These are phyloP conservation scores for Wakefieldia striispora DNA, from an alignment of 768 basidiomycete species.

Conservation along the genomic window DNA sequence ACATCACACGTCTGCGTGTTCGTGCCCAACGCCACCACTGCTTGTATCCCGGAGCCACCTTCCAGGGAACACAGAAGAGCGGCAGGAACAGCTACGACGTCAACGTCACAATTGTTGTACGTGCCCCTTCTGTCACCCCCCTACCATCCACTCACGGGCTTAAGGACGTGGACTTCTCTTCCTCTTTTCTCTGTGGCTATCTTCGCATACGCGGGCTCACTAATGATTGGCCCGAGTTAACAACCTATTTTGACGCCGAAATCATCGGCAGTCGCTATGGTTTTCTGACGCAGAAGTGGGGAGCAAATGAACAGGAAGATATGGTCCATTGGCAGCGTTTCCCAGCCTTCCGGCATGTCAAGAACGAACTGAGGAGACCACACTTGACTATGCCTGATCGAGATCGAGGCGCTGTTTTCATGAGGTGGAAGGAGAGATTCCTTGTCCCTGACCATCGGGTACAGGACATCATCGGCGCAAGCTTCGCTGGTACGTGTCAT, in stretches of 20 bases:
- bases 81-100: slow-evolving; percentile 95
- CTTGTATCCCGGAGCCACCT: slow-evolving; percentile 84
- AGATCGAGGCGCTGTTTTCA: slow-evolving; percentile 82
- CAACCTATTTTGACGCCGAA: slow-evolving; percentile 96
- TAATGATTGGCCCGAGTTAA: slow-evolving; percentile 92
- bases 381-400: slow-evolving; percentile 74
- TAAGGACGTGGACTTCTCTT: slow-evolving; percentile 86
- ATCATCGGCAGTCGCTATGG: slow-evolving; percentile 91
- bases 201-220: slow-evolving; percentile 91
- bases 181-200: slow-evolving; percentile 87
- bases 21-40: slow-evolving; percentile 72
- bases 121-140: slow-evolving; percentile 33
- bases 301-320: slow-evolving; percentile 88
- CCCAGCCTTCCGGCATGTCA: slow-evolving; percentile 83
- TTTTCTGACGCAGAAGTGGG: slow-evolving; percentile 88
- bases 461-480: slow-evolving; percentile 91
- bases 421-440: slow-evolving; percentile 97
- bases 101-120: slow-evolving; percentile 84
- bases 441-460: slow-evolving; percentile 94
- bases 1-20: slow-evolving; percentile 76
- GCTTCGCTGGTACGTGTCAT: slow-evolving; percentile 81
- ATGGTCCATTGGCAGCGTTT: slow-evolving; percentile 94
- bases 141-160: slow-evolving; percentile 3
- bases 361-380: slow-evolving; percentile 74
- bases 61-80: slow-evolving; percentile 90